Base-by-base conservation (phyloP, 495 filamentous ascomycete genomes). In the Thermochaetoides thermophila region DNA sequence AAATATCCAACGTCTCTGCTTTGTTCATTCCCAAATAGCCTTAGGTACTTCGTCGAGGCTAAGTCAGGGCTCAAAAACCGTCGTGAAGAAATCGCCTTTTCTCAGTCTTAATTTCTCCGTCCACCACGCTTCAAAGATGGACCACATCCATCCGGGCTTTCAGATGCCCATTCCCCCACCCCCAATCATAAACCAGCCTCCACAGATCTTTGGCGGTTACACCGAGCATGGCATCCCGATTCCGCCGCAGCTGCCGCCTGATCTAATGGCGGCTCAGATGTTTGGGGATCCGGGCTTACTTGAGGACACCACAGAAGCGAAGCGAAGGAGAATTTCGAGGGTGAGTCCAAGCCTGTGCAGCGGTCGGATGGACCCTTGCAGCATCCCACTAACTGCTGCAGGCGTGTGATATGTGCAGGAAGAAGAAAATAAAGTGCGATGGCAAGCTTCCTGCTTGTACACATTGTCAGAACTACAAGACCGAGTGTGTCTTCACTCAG, bases 391-490 rank as follows among this genome's bases (percentile, higher is more conserved):
- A 37, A 59, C 46, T 38, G 5, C 32, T 37, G 24, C 53, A 87
- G 82, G 89, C 89, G 31, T 97, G 89, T 64, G 89, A 97, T 52
- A 93, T 95, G 87, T 97, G 89, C 51, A 74, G 89, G 42, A 95
- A 94, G 62, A 97, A 96, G 67, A 97, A 97, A 70, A 96, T 97
- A 51, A 96, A 96, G 60, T 97, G 89, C 57, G 91, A 97, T 51
- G 89, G 89, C 32, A 93, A 91, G 58, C 74, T 89, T 55, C 89
- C 91, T 24, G 74, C 83, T 37, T 97, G 89, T 57, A 84, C 84
- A 11, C 91, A 97, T 57, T 97, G 89, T 53, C 78, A 78, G 50
- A 96, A 97, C 56, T 95, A 96, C 66, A 95, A 94, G 66, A 93
- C 84, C 7, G 86, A 95, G 45, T 97, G 89, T 49, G 72, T 96